These are phyloP conservation scores for Globisporangium paddicum DNA, from an alignment of 352 stramenopile genomes.

Conservation along the genomic window DNA sequence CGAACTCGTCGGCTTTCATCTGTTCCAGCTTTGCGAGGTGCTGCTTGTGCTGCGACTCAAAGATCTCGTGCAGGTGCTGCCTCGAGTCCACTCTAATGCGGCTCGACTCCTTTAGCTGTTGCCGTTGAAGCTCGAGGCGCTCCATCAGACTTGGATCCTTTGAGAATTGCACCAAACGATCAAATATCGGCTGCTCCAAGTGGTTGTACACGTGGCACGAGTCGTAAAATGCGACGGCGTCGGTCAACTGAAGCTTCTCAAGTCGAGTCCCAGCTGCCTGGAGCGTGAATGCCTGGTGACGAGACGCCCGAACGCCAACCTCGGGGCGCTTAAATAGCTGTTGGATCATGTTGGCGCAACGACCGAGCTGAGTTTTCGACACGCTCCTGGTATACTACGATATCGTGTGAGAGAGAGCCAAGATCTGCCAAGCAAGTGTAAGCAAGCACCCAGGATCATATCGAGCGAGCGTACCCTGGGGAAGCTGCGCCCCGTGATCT, in stretches of 20 bases:
- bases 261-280: constrained; percentile 22
- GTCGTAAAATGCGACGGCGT: constrained; percentile 59
- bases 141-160: constrained; percentile 65
- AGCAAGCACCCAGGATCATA: background rate
- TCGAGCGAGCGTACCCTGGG: constrained; percentile 33
- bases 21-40: constrained; percentile 39
- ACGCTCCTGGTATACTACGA: constrained; percentile 40
- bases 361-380: constrained; percentile 46
- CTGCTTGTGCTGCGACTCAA: constrained; percentile 32
- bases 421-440: no score
- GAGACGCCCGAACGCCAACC: constrained; percentile 18
- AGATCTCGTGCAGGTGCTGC: constrained; percentile 45
- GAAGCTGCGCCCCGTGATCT: constrained; percentile 55
- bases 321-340: constrained; percentile 40
- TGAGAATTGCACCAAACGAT: constrained; percentile 57
- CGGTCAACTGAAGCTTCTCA: constrained; percentile 60
- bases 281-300: constrained; percentile 53
- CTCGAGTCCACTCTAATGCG: constrained; percentile 43
- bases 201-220: constrained; percentile 54
- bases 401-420: background rate
- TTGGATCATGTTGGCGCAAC: constrained; percentile 41
- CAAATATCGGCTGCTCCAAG: constrained; percentile 61
- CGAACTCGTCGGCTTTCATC: constrained; percentile 27
- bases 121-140: constrained; percentile 34
- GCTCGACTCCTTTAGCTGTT: constrained; percentile 46